Percentiles rank a stretch among this genome's conserved stretches.
These are phyloP conservation scores for Cyclotella cryptica DNA, from an alignment of 108 stramenopile species.

Conservation along the genomic window DNA sequence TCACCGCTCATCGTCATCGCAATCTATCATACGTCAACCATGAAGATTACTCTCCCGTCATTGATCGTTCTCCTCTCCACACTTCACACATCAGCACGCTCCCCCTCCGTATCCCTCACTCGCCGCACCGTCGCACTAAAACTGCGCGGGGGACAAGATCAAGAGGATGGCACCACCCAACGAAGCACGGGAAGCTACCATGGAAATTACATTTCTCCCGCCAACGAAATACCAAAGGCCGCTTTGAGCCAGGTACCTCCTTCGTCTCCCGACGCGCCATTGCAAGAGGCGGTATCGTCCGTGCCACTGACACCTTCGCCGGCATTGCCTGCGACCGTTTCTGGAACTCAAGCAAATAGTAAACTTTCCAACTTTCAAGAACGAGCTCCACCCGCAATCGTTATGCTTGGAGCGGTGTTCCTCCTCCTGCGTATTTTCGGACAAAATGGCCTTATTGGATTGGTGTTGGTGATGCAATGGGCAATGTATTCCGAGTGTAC, in stretches of 20 bases:
- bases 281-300: not conserved
- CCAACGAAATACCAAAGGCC: conserved; percentile 29
- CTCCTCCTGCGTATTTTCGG: conserved; percentile 44
- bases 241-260: not conserved
- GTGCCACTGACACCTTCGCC: conserved; percentile 4
- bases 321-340: not conserved
- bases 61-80: not conserved
- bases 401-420: conserved; percentile 59
- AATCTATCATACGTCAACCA: not conserved
- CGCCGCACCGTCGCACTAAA: not conserved
- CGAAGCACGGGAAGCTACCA: conserved; percentile 36
- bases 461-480: conserved; percentile 56
- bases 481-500: conserved; percentile 66
- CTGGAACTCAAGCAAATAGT: conserved; percentile 7
- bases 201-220: conserved; percentile 41
- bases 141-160: conserved; percentile 49
- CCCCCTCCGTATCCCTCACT: not conserved
- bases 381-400: conserved; percentile 56
- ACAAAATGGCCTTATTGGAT: conserved; percentile 61
- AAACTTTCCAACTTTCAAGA: conserved; percentile 58
- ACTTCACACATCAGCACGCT: not conserved
- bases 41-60: not conserved
- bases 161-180: not conserved
- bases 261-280: conserved; percentile 5
- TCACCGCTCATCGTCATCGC: not conserved